These are phyloP conservation scores for Colletotrichum gigasporum DNA, from an alignment of 2,329 filamentous ascomycete species.

Conservation along the genomic window DNA sequence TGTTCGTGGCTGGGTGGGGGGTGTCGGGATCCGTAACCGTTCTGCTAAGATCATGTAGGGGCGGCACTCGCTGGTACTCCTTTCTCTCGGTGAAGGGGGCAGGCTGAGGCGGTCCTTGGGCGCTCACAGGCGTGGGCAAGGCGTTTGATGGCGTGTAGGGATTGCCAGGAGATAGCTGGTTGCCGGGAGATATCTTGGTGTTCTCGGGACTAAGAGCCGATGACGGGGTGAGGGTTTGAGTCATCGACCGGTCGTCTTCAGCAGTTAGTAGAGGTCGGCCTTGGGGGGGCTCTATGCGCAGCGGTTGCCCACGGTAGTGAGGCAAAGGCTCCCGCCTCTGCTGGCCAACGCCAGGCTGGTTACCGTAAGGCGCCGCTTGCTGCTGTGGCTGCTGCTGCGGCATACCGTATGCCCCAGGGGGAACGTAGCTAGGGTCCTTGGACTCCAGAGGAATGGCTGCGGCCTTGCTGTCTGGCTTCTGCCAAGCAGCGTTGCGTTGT, in stretches of 20 bases:
- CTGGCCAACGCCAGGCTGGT: conserved; percentile 42
- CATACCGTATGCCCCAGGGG: conserved; percentile 70
- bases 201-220: conserved; percentile 70
- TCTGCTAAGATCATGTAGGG: conserved; percentile 67
- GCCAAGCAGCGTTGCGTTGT: conserved; percentile 76
- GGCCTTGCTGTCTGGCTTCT: conserved; percentile 78
- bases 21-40: conserved; percentile 60
- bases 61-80: conserved; percentile 68
- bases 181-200: conserved; percentile 67
- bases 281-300: conserved; percentile 72
- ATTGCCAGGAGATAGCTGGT: too few relatives aligned
- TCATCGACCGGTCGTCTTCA: conserved; percentile 68
- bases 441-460: conserved; percentile 81
- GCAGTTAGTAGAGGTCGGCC: conserved; percentile 62
- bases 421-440: conserved; percentile 75
- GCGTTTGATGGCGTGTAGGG: conserved; percentile 64
- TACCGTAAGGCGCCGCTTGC: conserved; percentile 44
- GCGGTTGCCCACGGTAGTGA: conserved; percentile 67
- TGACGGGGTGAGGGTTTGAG: too few relatives aligned
- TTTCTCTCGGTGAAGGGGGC: conserved; percentile 62
- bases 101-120: conserved; percentile 53
- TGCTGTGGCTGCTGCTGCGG: too few relatives aligned
- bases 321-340: conserved; percentile 66
- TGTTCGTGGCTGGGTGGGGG: conserved; percentile 55
- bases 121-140: conserved; percentile 72